Evolutionary conservation across 1,284 basidiomycete genomes (phyloP).

Genomic region (Fereydounia khargensis): DNA sequence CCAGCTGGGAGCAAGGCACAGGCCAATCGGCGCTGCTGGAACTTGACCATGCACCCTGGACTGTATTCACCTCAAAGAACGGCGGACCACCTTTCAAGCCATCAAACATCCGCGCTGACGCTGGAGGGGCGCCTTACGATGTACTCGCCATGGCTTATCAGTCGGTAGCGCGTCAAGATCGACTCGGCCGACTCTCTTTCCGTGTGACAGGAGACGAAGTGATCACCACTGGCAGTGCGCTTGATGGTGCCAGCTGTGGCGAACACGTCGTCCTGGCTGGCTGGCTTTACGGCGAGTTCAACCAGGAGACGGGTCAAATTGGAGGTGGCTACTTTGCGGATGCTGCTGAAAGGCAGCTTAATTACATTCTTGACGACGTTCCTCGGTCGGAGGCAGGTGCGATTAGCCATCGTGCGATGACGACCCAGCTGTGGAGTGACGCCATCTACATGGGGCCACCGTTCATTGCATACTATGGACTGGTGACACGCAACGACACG

Average conservation of each 20-base stretch:
- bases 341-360: conserved; percentile 71
- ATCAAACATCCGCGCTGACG: conserved; percentile 4
- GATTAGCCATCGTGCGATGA: conserved; percentile 53
- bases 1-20: conserved; percentile 54
- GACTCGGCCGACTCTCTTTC: conserved; percentile 39
- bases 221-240: conserved; percentile 27
- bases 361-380: conserved; percentile 68
- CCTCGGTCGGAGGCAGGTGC: conserved; percentile 60
- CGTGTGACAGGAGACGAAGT: conserved; percentile 50
- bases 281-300: conserved; percentile 41
- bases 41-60: conserved; percentile 36
- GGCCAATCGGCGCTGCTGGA: conserved; percentile 50
- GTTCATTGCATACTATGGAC: conserved; percentile 85
- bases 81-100: conserved; percentile 37
- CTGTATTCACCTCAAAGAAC: conserved; percentile 31
- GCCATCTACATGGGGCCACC: conserved; percentile 83
- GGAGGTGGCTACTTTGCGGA: conserved; percentile 61
- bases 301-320: conserved; percentile 16
- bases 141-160: conserved; percentile 42
- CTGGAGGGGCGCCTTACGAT: neutral
- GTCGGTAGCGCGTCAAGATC: conserved; percentile 37
- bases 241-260: conserved; percentile 48
- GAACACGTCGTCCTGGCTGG: conserved; percentile 46
- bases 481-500: conserved; percentile 67
- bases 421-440: conserved; percentile 50